Base-by-base conservation (phyloP, 768 basidiomycete species). In the Tricholoma matsutake region DNA sequence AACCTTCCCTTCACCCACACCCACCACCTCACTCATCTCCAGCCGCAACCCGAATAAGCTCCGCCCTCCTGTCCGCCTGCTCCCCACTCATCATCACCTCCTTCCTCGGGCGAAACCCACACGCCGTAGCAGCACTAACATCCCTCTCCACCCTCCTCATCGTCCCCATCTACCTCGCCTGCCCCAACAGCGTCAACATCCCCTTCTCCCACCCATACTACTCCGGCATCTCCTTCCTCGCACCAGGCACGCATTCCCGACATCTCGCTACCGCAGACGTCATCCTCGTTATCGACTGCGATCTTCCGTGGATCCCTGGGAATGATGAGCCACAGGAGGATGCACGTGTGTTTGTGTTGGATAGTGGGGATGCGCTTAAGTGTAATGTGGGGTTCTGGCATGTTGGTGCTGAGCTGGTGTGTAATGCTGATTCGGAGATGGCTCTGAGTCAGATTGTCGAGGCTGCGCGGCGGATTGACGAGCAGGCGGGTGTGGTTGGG, bases 61-160 rank as follows among this genome's bases (percentile, higher is more conserved):
- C 68, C 0, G 81, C 88, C 8, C 78, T 91, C 6, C 65, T 81
- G 9, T 63, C 71, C 0, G 83, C 89, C 0, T 71, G 72, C 11
- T 75, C 73, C 1, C 89, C 89, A 0, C 78, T 91, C 54, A 85
- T 91, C 59, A 79, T 91, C 53, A 86, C 86, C 2, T 86, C 86
- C 1, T 78, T 84, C 68, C 70, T 86, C 8, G 89, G 87, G 1
- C 80, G 87, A 5, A 84, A 86, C 61, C 72, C 71, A 2, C 64
- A 70, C 10, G 79, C 86, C 1, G 76, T 86, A 1, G 61, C 71
- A 0, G 72, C 78, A 1, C 81, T 91, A 6, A 61, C 71, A 14
- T 67, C 72, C 0, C 75, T 91, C 3, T 84, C 85, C 3, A 76
- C 73, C 18, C 64, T 76, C 1, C 79, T 89, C 49, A 77, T 79